Conservation (phyloP, 192 early-diverging fungal species). For the Coemansia pectinata region DNA sequence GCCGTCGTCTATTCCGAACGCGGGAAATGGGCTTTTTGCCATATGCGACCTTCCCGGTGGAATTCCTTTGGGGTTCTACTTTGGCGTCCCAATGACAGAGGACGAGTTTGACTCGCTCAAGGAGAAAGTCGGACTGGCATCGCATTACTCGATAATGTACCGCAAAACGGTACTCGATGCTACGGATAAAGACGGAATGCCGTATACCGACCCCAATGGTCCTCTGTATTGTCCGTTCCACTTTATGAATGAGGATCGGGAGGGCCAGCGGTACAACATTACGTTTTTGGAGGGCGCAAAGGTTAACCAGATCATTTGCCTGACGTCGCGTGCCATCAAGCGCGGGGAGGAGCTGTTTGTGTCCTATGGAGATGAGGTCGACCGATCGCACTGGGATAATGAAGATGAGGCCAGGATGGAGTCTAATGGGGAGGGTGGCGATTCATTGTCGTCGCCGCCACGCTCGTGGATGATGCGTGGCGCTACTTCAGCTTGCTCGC, state of each 20-base stretch:
- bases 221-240: constrained; percentile 84
- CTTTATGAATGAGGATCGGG: constrained; percentile 82
- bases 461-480: constrained; percentile 7
- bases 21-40: constrained; percentile 79
- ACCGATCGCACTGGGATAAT: constrained; percentile 69
- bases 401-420: background rate
- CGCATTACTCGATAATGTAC: constrained; percentile 90
- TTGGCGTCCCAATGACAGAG: constrained; percentile 95
- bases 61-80: constrained; percentile 87
- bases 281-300: constrained; percentile 74
- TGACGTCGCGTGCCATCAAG: constrained; percentile 67
- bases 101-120: constrained; percentile 90
- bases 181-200: constrained; percentile 77
- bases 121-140: constrained; percentile 74
- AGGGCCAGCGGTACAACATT: constrained; percentile 49
- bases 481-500: background rate
- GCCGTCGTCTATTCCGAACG: constrained; percentile 63
- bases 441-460: background rate
- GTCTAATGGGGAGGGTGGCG: background rate
- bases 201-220: constrained; percentile 65
- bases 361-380: constrained; percentile 82
- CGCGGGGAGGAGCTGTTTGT: constrained; percentile 85
- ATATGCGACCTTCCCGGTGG: constrained; percentile 67
- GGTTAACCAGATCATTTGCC: constrained; percentile 88
- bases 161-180: constrained; percentile 89